Base-by-base conservation (phyloP, 2,329 filamentous ascomycete genomes). In the Diaporthe citrichinensis region DNA sequence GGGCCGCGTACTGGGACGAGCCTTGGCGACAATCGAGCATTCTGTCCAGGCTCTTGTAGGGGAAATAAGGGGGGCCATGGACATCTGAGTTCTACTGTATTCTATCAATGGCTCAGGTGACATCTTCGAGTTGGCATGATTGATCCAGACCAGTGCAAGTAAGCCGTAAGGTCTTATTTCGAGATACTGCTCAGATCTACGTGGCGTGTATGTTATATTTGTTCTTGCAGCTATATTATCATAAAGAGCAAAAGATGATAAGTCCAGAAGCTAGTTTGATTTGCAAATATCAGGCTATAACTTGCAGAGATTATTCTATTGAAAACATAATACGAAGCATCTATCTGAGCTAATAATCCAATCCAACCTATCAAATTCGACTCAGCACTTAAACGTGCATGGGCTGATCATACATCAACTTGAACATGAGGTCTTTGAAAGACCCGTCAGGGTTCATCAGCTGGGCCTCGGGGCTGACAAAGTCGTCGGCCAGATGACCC, bases 381-480 rank as follows among this genome's bases (percentile, higher is more conserved):
- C 6, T 14, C 2, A 69, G 4, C 28, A 3, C 31, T 23, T 17
- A 69, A 14, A 36, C 28, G 31, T 58, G 51, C 69, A 72, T 72
- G 10, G 69, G 69, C 69, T 72, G 69, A 15, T 72, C 69, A 17
- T 31, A 55, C 69, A 72, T 72, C 36, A 72, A 23, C 39, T 58
- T 72, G 4, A n/a, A 58, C 53, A 62, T 62, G 9, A 84, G 78
- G 39, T 79, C 78, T 15, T 82, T 87, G 67, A 86, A 86, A 23
- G 79, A 80, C 4, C 85, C 86, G 71, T 86, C 81, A 7, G 74
- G 73, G 65, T 86, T 84, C 85, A 88, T 86, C 76, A 88, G 81
- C 79, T 87, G 85, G 41, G 86, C 86, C 44, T 81, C 83, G 0
- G 85, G 85, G 76, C 86, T 87, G n/a, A 87, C 86, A 79, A 86